Conservation (phyloP, 331 rosid genomes). For the Spiraea crenata region DNA sequence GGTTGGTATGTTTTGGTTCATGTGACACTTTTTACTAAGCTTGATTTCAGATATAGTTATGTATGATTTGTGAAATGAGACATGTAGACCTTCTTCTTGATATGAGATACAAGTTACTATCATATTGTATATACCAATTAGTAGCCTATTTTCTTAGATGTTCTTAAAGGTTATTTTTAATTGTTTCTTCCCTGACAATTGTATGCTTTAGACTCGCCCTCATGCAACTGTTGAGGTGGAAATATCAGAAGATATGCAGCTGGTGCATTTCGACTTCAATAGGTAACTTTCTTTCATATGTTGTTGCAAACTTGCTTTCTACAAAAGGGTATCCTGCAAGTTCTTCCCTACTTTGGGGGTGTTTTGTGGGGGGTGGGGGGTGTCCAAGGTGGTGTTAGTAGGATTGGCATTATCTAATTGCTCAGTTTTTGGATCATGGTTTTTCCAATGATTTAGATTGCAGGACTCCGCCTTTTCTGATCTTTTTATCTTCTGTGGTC, state of each 20-base stretch:
- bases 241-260: constrained; percentile 98
- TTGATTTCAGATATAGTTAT: neutral
- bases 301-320: no score
- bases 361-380: no score
- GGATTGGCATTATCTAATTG: neutral
- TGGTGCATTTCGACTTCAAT: constrained; percentile 96
- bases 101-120: neutral
- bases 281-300: constrained; percentile 42
- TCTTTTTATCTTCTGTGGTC: neutral
- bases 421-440: neutral
- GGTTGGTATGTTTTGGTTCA: neutral
- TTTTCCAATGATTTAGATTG: neutral
- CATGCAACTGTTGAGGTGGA: constrained; percentile 97
- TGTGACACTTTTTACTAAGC: neutral
- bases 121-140: neutral
- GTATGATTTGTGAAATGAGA: neutral
- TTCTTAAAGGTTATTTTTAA: neutral
- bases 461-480: neutral
- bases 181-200: constrained; percentile 19
- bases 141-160: neutral
- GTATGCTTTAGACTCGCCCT: constrained; percentile 71
- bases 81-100: neutral
- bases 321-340: no score
- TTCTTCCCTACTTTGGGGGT: no score
- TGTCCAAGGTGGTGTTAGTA: neutral